Evolutionary conservation across 2,329 filamentous ascomycete genomes (phyloP).

Genomic region (Colletotrichum chlorophyti): DNA sequence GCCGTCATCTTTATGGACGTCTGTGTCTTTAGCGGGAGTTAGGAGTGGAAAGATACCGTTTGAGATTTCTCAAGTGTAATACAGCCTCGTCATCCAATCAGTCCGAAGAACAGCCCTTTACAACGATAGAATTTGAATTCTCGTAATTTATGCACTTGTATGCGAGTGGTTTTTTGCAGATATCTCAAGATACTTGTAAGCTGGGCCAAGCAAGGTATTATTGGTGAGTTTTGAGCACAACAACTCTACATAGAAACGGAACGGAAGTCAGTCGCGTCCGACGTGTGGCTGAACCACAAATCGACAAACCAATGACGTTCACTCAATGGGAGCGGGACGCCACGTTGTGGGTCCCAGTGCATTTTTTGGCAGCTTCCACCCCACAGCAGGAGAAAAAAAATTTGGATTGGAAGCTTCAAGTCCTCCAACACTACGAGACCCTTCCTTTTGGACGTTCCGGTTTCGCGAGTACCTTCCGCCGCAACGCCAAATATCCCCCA

Average conservation of each 20-base stretch:
- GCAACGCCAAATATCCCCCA: slow-evolving; percentile 20
- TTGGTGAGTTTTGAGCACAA: too few species aligned
- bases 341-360: slow-evolving; percentile 13
- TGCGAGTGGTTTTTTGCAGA: too few species aligned
- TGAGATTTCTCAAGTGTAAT: too few species aligned
- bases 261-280: slow-evolving; percentile 23
- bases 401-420: slow-evolving; percentile 32
- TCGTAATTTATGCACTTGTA: too few species aligned
- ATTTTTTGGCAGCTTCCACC: slow-evolving; percentile 26
- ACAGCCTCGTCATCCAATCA: too few species aligned
- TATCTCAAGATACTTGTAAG: too few species aligned
- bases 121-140: too few species aligned
- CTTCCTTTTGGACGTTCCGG: slow-evolving; percentile 25
- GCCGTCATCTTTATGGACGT: neutral
- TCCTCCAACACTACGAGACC: slow-evolving; percentile 29
- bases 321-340: slow-evolving; percentile 15
- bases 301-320: slow-evolving; percentile 1
- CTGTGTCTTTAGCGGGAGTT: slow-evolving; percentile 26
- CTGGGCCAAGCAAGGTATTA: too few species aligned
- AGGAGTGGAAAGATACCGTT: slow-evolving; percentile 5
- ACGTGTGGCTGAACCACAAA: slow-evolving; percentile 18
- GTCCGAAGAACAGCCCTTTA: too few species aligned
- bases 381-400: slow-evolving; percentile 33
- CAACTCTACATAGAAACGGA: slow-evolving; percentile 13
- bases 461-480: slow-evolving; percentile 20